Evolutionary conservation across 2,329 filamentous ascomycete genomes (phyloP), one percentile per base, ranked within the genome.

Genomic region (Fusarium cyanostomum): DNA sequence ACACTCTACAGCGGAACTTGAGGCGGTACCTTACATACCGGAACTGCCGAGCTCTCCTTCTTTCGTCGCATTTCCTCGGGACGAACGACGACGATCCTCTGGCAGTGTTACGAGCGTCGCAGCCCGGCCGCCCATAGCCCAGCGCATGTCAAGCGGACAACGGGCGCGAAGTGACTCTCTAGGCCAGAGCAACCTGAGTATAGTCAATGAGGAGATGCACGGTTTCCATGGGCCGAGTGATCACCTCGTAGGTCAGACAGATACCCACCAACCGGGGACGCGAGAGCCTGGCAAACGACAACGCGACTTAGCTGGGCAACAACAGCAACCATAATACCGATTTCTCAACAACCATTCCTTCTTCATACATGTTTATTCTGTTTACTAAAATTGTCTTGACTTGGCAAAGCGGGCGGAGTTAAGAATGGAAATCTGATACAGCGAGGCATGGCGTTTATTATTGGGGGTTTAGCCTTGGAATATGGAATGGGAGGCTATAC

Each of bases 131-230:
- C 53, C 71, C 6, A 46, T 69, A 5, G 45, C 61, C 2, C 71
- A 71, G 13, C 69, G 75, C 21, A 55, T 64, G 52, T 64, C 71
- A 15, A 75, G 74, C 34, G 71, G 73, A 13, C 62, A 58, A 56
- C 62, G 67, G 56, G 53, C 56, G 43, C 59, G 69, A 6, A 71
- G 68, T 15, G 69, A 71, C 27, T 71, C 69, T 1, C 31, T 65
- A 2, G 68, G 66, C 0, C 68, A 67, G 34, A 57, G 57, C 6
- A 46, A 64, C 31, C 56, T 75, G 28, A 67, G 64, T 15, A 65
- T 69, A 3, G 79, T 83, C 28, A 75, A 71, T 39, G 82, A 84
- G 65, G 80, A 82, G 54, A 74, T 82, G 46, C 81, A 84, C 49
- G 82, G 82, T 4, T 78, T 81, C 33, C 80, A 83, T 52, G 82